Base-by-base conservation (phyloP, 768 basidiomycete species). In the Candolleomyces aberdarensis region DNA sequence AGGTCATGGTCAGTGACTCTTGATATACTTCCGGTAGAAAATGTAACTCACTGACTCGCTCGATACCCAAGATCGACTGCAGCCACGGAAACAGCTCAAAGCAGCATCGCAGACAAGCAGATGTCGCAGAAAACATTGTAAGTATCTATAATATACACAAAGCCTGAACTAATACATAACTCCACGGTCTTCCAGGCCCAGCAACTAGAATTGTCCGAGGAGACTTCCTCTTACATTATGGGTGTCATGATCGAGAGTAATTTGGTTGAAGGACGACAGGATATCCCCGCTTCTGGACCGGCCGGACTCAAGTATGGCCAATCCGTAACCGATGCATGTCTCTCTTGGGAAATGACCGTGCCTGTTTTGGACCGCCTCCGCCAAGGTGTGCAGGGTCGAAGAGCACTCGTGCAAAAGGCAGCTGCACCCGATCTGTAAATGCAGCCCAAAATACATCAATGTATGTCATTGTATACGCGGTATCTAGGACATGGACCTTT, bases 171-270 rank as follows among this genome's bases (percentile, higher is more conserved):
- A 5, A 43, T 14, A 2, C 67, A 69, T 66, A 56, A 65, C 58
- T 20, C 52, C 46, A 20, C 14, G 17, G 8, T 41, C 63, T 46
- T 57, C 1, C 56, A 94, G 91, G 89, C 86, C 17, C 79, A 76
- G 50, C 93, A 94, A 75, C 74, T 94, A 13, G 85, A 88, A 66
- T 61, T 55, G 20, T 82, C 81, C 1, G 82, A 81, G 36, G 88
- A 92, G 60, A 95, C 92, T 0, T 82, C 86, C 0, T 67, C 77
- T 5, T 77, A 82, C 62, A 94, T 96, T 67, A 88, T 93, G 84
- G 94, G 94, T 50, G 92, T 95, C 58, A 98, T 98, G 96, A 81
- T 98, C 59, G 96, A 98, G 75, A 93, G 91, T 48, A 96, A 96
- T 71, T 80, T 98, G 54, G 80, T 87, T 8, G 93, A 91, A 71